Conservation (phyloP, 176 grass and related monocot species). For the Bonia amplexicaulis region DNA sequence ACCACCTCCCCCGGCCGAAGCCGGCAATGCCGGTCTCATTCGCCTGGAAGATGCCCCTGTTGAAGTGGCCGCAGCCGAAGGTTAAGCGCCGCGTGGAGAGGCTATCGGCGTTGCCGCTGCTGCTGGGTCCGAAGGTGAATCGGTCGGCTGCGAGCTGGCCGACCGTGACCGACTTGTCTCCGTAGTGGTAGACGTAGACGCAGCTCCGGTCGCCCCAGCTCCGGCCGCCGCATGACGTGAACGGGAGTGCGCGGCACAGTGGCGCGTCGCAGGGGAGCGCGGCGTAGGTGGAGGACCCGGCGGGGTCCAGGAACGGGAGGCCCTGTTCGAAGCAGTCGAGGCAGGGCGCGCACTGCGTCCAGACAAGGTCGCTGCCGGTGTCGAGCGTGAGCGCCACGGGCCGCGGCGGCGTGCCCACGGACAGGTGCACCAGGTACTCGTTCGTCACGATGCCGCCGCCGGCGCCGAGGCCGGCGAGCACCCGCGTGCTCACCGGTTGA, state of each 20-base stretch:
- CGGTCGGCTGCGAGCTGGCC: slow-evolving; percentile 54
- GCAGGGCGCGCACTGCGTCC: slow-evolving; percentile 86
- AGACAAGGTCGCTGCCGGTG: slow-evolving; percentile 86
- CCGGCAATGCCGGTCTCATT: slow-evolving; percentile 80
- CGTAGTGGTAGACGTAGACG: slow-evolving; percentile 56
- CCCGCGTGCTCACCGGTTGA: background rate
- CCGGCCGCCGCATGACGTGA: slow-evolving; percentile 28
- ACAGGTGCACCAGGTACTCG: slow-evolving; percentile 60
- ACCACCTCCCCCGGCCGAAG: slow-evolving; percentile 48
- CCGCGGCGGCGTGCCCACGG: slow-evolving; percentile 58
- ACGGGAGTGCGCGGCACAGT: slow-evolving; percentile 39
- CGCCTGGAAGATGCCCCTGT: slow-evolving; percentile 55
- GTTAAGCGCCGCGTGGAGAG: slow-evolving; percentile 13
- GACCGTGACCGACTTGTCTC: slow-evolving; percentile 46
- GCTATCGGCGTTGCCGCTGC: background rate
- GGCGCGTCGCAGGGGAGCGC: slow-evolving; percentile 44
- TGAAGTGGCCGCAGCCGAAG: slow-evolving; percentile 74
- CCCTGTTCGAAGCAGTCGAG: slow-evolving; percentile 50
- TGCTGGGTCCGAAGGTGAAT: slow-evolving; percentile 38
- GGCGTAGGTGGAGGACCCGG: slow-evolving; percentile 49
- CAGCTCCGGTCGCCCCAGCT: slow-evolving; percentile 30
- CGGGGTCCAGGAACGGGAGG: slow-evolving; percentile 47
- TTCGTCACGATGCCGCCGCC: slow-evolving; percentile 42
- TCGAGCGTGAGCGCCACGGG: slow-evolving; percentile 62
- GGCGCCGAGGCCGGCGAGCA: background rate